Conservation (phyloP, 805 yeast species). For the Metschnikowia koreensis region DNA sequence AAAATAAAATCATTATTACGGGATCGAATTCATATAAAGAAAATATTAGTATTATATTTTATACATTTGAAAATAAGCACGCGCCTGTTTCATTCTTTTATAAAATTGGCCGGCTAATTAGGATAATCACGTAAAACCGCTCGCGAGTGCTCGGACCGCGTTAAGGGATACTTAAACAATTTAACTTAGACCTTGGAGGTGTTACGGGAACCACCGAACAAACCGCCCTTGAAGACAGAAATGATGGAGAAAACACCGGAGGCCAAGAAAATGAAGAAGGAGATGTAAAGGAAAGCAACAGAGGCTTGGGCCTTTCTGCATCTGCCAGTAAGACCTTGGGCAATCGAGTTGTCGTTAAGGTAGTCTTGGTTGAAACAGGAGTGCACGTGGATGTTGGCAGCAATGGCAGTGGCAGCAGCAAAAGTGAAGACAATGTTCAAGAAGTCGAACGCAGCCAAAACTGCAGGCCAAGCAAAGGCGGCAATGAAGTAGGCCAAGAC, state of each 20-base stretch:
- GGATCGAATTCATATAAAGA: too few species aligned
- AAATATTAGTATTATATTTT: constrained; percentile 1
- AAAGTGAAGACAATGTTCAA: constrained; percentile 88
- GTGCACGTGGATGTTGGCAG: constrained; percentile 84
- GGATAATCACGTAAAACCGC: background rate
- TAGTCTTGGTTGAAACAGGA: constrained; percentile 76
- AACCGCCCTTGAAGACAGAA: constrained; percentile 53
- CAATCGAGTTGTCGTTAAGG: constrained; percentile 60
- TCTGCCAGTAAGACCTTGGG: constrained; percentile 77
- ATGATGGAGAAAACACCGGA: constrained; percentile 60
- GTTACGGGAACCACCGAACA: constrained; percentile 29
- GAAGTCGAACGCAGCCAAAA: constrained; percentile 75
- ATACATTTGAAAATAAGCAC: constrained; percentile 5
- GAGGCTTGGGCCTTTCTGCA: constrained; percentile 94
- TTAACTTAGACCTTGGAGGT: constrained; percentile 8
- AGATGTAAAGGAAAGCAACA: constrained; percentile 79
- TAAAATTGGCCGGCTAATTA: background rate
- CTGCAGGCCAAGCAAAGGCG: constrained; percentile 83
- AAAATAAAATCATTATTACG: background rate
- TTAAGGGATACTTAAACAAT: background rate
- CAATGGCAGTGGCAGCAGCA: constrained; percentile 92
- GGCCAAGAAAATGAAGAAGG: constrained; percentile 71
- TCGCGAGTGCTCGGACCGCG: background rate
- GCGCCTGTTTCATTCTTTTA: background rate
- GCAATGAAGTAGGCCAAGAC: constrained; percentile 71